A percentile compares a stretch with the other conserved stretches of the same genome.
Conservation (phyloP, 108 stramenopile species). For the Mediolabrus comicus region DNA sequence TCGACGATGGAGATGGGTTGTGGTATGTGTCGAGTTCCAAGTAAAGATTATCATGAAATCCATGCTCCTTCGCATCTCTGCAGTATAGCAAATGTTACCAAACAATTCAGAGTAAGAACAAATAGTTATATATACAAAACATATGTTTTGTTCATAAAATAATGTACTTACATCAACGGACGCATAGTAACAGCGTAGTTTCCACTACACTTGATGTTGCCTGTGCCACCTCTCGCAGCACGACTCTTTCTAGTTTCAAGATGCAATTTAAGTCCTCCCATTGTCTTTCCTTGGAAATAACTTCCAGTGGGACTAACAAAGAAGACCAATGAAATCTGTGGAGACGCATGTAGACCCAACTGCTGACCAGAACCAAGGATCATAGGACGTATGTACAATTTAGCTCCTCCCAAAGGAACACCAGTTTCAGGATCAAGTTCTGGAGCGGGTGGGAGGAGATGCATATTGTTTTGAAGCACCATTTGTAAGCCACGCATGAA, state of each 20-base stretch:
- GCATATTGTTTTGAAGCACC: conserved; percentile 58
- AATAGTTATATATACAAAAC: background rate
- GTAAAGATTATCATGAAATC: conserved; percentile 81
- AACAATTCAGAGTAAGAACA: background rate
- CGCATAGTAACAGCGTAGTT: conserved; percentile 80
- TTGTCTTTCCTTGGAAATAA: conserved; percentile 68
- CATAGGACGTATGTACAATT: conserved; percentile 72
- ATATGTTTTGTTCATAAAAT: no score
- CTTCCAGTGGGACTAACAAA: conserved; percentile 85
- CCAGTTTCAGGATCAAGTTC: conserved; percentile 35
- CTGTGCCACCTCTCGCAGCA: conserved; percentile 74
- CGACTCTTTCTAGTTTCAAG: conserved; percentile 72
- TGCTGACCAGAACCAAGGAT: conserved; percentile 62
- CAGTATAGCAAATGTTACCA: background rate
- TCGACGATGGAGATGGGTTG: conserved; percentile 26
- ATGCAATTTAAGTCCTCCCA: conserved; percentile 73
- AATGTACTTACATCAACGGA: conserved; percentile 65
- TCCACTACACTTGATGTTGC: conserved; percentile 72
- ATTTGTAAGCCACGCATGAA: conserved; percentile 74
- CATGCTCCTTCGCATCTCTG: conserved; percentile 73
- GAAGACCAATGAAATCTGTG: conserved; percentile 65
- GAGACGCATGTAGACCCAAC: conserved; percentile 71
- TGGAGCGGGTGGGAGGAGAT: conserved; percentile 71
- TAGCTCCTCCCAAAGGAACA: conserved; percentile 56
- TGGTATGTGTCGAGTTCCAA: conserved; percentile 81